Evolutionary conservation across 2,329 filamentous ascomycete genomes (phyloP).

Genomic region (Colletotrichum nymphaeae): DNA sequence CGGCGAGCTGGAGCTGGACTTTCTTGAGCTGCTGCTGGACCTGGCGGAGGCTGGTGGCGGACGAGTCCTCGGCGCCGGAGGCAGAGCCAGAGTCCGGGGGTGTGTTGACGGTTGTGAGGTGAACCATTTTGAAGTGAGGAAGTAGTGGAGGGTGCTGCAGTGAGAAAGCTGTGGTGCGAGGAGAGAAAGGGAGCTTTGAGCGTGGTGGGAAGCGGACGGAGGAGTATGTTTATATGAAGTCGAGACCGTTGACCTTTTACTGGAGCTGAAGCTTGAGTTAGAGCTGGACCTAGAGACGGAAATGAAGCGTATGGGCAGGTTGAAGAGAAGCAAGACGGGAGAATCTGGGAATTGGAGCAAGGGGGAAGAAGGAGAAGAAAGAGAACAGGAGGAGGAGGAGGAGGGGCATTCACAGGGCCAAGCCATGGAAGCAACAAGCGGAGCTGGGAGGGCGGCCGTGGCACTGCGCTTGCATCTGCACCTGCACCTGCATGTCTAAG

Average conservation of each 20-base stretch:
- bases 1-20: constrained; percentile 54
- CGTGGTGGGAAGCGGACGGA: not conserved
- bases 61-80: constrained; percentile 22
- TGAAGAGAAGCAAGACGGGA: not conserved
- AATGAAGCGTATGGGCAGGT: not conserved
- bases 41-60: constrained; percentile 7
- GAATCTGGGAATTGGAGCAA: not conserved
- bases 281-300: not conserved
- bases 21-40: constrained; percentile 29
- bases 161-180: not conserved
- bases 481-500: not conserved
- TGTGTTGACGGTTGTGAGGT: constrained; percentile 30
- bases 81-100: constrained; percentile 20
- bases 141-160: not conserved
- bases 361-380: not conserved
- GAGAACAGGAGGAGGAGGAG: not conserved
- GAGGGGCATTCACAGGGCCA: not conserved
- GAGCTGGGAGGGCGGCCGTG: not conserved
- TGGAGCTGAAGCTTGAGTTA: not conserved
- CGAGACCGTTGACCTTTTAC: not conserved
- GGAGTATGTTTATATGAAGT: constrained; percentile 8
- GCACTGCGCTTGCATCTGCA: not conserved
- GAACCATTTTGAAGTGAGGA: constrained; percentile 23
- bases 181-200: not conserved
- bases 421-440: not conserved